phyloP scores from a whole-genome alignment of 306 rosid species.

The Begonia masoniana region DNA sequence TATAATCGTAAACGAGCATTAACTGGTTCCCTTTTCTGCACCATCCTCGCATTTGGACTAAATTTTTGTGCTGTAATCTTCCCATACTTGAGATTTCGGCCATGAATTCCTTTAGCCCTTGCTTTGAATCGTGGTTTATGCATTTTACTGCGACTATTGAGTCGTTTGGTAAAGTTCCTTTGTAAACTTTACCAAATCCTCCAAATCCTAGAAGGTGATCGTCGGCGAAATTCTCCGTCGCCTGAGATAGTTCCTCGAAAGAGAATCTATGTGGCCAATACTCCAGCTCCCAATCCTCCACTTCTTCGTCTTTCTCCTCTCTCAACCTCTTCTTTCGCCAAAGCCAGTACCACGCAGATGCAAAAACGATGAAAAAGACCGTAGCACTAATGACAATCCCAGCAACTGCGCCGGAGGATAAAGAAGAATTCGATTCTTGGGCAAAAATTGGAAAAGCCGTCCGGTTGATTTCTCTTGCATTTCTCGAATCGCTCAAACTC shows the following conservation, averaged over 20 bases:
- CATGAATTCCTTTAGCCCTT: slow-evolving; percentile 85
- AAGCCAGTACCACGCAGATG: slow-evolving; percentile 15
- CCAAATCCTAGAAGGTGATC: slow-evolving; percentile 51
- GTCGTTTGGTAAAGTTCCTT: slow-evolving; percentile 37
- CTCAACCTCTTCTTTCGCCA: slow-evolving; percentile 33
- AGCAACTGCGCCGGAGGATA: slow-evolving; percentile 36
- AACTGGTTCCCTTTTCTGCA: slow-evolving; percentile 57
- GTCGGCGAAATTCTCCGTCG: slow-evolving; percentile 39
- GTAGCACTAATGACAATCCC: slow-evolving; percentile 41
- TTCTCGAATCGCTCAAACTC: slow-evolving; percentile 69
- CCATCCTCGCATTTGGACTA: slow-evolving; percentile 94
- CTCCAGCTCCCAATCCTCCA: slow-evolving; percentile 83
- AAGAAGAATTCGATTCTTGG: slow-evolving; percentile 16
- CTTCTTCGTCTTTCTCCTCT: slow-evolving; percentile 54
- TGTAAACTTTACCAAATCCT: slow-evolving; percentile 81
- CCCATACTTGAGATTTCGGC: slow-evolving; percentile 95
- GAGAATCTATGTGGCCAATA: slow-evolving; percentile 90
- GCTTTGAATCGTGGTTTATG: slow-evolving; percentile 85
- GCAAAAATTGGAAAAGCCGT: slow-evolving; percentile 44
- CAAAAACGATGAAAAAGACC: slow-evolving; percentile 19
- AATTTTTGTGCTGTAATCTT: slow-evolving; percentile 71
- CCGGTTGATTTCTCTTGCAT: slow-evolving; percentile 44
- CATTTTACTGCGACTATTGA: slow-evolving; percentile 74
- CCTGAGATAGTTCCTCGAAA: slow-evolving; percentile 46
- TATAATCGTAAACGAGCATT: slow-evolving; percentile 76